Evolutionary conservation across 2,329 filamentous ascomycete species (phyloP).

Genomic region (Ascochyta rabiei): DNA sequence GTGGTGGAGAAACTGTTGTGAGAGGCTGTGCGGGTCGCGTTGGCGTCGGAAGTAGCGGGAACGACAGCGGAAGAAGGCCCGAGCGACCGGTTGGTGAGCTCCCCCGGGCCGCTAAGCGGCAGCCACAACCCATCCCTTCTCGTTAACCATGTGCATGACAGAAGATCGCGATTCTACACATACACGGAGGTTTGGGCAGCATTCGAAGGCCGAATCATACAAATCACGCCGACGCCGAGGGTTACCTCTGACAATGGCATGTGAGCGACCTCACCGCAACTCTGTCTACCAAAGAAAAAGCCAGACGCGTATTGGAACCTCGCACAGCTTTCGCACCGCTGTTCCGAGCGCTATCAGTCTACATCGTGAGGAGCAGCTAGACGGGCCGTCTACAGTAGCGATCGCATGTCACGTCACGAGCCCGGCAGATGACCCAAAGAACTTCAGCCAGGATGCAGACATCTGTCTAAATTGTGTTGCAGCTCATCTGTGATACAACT

Average conservation of each 20-base stretch:
- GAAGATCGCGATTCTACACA: constrained; percentile 17
- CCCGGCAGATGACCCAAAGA: constrained; percentile 8
- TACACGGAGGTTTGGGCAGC: constrained; percentile 10
- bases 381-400: background rate
- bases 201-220: background rate
- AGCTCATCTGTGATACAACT: background rate
- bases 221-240: constrained; percentile 15
- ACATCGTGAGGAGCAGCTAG: background rate
- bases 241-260: constrained; percentile 15
- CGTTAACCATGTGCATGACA: constrained; percentile 21
- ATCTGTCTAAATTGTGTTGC: constrained; percentile 7
- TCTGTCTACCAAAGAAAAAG: constrained; percentile 7
- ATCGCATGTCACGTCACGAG: background rate
- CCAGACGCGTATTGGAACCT: constrained; percentile 22
- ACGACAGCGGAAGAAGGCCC: constrained; percentile 39
- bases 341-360: constrained; percentile 5
- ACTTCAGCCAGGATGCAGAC: constrained; percentile 1
- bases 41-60: constrained; percentile 40
- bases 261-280: constrained; percentile 19
- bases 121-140: constrained; percentile 18
- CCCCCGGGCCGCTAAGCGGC: constrained; percentile 29
- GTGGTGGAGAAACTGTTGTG: constrained; percentile 46
- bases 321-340: constrained; percentile 20
- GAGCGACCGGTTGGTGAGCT: constrained; percentile 24
- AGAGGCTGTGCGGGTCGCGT: constrained; percentile 30